These are phyloP conservation scores for Neonectria faginata DNA, from an alignment of 2,329 filamentous ascomycete species.

Conservation along the genomic window DNA sequence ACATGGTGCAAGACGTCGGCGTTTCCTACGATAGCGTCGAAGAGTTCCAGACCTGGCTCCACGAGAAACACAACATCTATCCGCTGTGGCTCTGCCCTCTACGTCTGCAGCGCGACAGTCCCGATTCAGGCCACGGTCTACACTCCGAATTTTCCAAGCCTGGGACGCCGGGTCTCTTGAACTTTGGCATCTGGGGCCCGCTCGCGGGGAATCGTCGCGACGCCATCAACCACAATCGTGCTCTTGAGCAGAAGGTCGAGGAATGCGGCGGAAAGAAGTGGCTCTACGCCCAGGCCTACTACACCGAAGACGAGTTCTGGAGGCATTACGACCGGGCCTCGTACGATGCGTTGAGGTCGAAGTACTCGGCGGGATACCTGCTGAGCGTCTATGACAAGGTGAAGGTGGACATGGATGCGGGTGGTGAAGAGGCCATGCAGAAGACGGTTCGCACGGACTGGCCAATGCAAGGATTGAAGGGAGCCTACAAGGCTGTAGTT, in stretches of 20 bases:
- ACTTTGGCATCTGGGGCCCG: conserved; percentile 73
- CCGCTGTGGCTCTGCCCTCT: conserved; percentile 69
- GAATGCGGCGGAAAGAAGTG: conserved; percentile 75
- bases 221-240: conserved; percentile 67
- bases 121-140: conserved; percentile 58
- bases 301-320: conserved; percentile 77
- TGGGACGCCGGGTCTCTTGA: conserved; percentile 60
- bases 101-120: conserved; percentile 55
- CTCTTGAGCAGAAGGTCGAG: conserved; percentile 69
- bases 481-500: conserved; percentile 58
- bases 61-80: conserved; percentile 60
- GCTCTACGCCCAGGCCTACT: conserved; percentile 77
- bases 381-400: conserved; percentile 78
- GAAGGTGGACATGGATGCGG: conserved; percentile 58
- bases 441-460: conserved; percentile 52
- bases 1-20: conserved; percentile 74
- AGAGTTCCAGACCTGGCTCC: conserved; percentile 62
- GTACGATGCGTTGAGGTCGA: conserved; percentile 68
- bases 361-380: conserved; percentile 69
- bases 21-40: conserved; percentile 58
- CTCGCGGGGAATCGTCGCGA: conserved; percentile 55
- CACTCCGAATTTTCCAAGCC: conserved; percentile 59
- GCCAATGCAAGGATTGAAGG: conserved; percentile 60
- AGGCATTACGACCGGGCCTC: conserved; percentile 68
- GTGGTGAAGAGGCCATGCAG: conserved; percentile 46